Percentiles rank a stretch among this genome's conserved stretches.
phyloP scores from a whole-genome alignment of 2,329 filamentous ascomycete species.

The Ascochyta koolunga region DNA sequence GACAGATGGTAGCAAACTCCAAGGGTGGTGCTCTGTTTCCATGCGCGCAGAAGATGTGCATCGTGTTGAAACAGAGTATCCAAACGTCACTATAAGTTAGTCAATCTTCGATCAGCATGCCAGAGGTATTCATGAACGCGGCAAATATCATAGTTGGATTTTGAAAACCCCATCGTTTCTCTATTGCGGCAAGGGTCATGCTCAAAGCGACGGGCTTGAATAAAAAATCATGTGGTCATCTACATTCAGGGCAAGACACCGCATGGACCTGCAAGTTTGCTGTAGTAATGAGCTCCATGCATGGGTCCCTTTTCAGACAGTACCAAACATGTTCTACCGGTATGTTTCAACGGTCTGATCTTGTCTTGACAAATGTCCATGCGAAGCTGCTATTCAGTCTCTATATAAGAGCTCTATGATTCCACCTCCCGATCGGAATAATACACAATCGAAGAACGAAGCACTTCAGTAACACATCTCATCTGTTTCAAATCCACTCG shows the following conservation, averaged over 20 bases:
- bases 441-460: neutral
- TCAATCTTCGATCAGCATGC: too few relatives aligned
- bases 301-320: neutral
- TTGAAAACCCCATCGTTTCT: too few relatives aligned
- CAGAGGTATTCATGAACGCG: too few relatives aligned
- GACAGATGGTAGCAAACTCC: neutral
- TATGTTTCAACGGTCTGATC: neutral
- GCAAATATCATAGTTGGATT: too few relatives aligned
- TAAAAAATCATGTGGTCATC: too few relatives aligned
- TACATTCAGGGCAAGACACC: neutral
- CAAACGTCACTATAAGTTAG: too few relatives aligned
- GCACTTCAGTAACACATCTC: neutral
- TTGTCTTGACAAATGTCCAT: neutral
- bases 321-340: neutral
- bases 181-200: too few relatives aligned
- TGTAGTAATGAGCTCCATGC: neutral
- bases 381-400: neutral
- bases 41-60: neutral
- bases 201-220: too few relatives aligned
- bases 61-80: neutral
- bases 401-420: neutral
- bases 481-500: neutral
- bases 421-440: neutral
- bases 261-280: conserved; percentile 2
- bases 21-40: neutral